Conservation (phyloP, 495 filamentous ascomycete species). For the Talaromyces wortmannii region DNA sequence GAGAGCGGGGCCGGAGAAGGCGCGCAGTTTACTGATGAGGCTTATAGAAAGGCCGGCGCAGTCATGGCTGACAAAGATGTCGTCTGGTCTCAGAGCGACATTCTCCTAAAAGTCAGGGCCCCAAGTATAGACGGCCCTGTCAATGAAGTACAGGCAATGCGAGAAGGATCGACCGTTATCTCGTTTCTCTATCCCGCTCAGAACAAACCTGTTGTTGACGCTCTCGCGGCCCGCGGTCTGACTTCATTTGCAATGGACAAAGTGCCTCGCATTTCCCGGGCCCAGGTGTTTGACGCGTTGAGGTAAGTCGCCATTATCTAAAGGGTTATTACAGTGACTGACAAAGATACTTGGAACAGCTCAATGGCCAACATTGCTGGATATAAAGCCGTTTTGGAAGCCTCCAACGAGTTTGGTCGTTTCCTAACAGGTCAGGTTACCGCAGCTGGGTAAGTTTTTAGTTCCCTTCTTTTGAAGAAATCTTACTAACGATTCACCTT, state of each 20-base stretch:
- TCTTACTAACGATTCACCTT: not conserved
- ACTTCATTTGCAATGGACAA: slow-evolving; percentile 79
- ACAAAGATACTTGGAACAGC: slow-evolving; percentile 15
- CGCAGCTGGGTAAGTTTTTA: slow-evolving; percentile 52
- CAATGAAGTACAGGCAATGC: slow-evolving; percentile 54
- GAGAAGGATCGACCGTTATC: slow-evolving; percentile 59
- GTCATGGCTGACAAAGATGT: slow-evolving; percentile 55
- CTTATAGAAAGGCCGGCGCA: slow-evolving; percentile 65
- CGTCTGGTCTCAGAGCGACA: slow-evolving; percentile 64
- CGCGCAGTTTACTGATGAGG: slow-evolving; percentile 65
- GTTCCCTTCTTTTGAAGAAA: not conserved
- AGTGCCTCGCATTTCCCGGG: slow-evolving; percentile 76
- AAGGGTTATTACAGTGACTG: not conserved
- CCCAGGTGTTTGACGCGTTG: slow-evolving; percentile 73
- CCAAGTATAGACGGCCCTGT: slow-evolving; percentile 42
- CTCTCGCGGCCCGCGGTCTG: slow-evolving; percentile 53
- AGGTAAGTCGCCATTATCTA: slow-evolving; percentile 18
- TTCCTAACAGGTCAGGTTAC: slow-evolving; percentile 80
- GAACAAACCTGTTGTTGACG: slow-evolving; percentile 62
- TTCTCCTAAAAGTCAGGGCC: slow-evolving; percentile 71
- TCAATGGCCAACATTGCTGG: slow-evolving; percentile 87
- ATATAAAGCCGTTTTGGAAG: slow-evolving; percentile 78
- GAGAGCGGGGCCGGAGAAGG: slow-evolving; percentile 68
- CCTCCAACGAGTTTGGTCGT: slow-evolving; percentile 74
- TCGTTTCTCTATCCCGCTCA: slow-evolving; percentile 71